Conservation (phyloP, 768 basidiomycete species). For the Russula griseocarnosa region DNA sequence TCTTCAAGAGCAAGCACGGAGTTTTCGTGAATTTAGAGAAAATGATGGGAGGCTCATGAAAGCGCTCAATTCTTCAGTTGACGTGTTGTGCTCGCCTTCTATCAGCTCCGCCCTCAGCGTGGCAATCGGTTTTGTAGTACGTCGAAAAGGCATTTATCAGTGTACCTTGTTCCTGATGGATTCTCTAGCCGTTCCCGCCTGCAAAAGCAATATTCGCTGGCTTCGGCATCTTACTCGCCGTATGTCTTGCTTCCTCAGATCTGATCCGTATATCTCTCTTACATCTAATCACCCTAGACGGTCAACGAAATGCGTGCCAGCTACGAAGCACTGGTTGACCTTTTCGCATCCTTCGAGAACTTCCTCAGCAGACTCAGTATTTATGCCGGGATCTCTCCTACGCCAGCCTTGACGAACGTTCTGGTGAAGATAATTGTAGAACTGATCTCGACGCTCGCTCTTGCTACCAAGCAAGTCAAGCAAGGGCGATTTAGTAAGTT, state of each 20-base stretch:
- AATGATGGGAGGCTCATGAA: not conserved
- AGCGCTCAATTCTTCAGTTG: not conserved
- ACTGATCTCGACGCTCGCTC: not conserved
- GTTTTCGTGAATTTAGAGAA: not conserved
- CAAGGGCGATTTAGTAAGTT: slow-evolving; percentile 8
- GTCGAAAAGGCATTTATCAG: not conserved
- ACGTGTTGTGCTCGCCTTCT: not conserved
- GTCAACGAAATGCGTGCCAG: not conserved
- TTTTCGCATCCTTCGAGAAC: slow-evolving; percentile 8
- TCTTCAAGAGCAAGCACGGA: too few species aligned
- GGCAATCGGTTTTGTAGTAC: not conserved
- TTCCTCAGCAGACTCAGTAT: slow-evolving; percentile 8
- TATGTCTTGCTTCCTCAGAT: not conserved
- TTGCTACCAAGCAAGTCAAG: slow-evolving; percentile 8
- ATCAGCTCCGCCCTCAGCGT: not conserved
- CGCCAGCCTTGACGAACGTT: not conserved
- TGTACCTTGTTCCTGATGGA: not conserved
- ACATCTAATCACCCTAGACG: not conserved
- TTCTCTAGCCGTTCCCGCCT: slow-evolving; percentile 1
- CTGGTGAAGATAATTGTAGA: slow-evolving; percentile 2
- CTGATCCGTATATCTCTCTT: not conserved
- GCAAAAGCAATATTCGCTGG: not conserved
- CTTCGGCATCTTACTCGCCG: not conserved
- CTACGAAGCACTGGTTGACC: not conserved
- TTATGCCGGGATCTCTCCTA: not conserved